phyloP scores from a whole-genome alignment of 1,139 yeast species.

The Kluyveromyces sp. region DNA sequence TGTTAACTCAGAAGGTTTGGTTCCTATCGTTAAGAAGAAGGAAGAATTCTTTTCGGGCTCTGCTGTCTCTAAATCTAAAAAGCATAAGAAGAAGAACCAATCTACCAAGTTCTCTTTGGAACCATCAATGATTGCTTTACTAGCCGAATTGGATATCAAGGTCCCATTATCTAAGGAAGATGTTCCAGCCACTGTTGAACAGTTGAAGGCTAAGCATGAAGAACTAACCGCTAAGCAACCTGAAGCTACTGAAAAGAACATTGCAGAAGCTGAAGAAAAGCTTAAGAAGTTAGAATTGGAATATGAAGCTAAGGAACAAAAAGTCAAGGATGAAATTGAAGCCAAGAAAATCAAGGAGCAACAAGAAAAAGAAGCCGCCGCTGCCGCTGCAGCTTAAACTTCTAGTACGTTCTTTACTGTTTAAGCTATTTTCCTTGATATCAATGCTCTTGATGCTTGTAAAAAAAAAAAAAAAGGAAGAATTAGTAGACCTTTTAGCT shows the following conservation, averaged over 20 bases:
- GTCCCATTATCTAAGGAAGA: slow-evolving; percentile 78
- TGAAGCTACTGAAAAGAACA: slow-evolving; percentile 69
- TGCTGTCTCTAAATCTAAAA: slow-evolving; percentile 49
- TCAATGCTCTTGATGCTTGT: too few species aligned
- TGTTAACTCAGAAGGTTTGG: slow-evolving; percentile 56
- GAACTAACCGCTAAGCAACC: slow-evolving; percentile 71
- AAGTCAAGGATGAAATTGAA: slow-evolving; percentile 33
- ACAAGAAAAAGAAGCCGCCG: slow-evolving; percentile 13
- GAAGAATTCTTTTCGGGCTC: slow-evolving; percentile 37
- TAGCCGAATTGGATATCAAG: slow-evolving; percentile 68
- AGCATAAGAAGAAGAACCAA: slow-evolving; percentile 42
- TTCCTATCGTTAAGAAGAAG: slow-evolving; percentile 58
- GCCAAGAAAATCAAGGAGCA: slow-evolving; percentile 27
- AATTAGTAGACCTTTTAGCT: too few species aligned
- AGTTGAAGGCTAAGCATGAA: slow-evolving; percentile 66
- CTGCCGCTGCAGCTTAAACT: slow-evolving; percentile 6
- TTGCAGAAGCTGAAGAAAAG: slow-evolving; percentile 68
- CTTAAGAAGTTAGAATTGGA: slow-evolving; percentile 50
- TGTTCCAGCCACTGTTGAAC: slow-evolving; percentile 55
- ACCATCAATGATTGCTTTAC: slow-evolving; percentile 69
- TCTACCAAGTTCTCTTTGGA: slow-evolving; percentile 62
- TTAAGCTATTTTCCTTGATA: too few species aligned
- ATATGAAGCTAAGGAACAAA: slow-evolving; percentile 31
- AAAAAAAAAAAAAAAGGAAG: too few species aligned
- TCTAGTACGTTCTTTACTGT: too few species aligned